Base-by-base conservation (phyloP, 2,329 filamentous ascomycete species). In the Colletotrichum gloeosporioides region DNA sequence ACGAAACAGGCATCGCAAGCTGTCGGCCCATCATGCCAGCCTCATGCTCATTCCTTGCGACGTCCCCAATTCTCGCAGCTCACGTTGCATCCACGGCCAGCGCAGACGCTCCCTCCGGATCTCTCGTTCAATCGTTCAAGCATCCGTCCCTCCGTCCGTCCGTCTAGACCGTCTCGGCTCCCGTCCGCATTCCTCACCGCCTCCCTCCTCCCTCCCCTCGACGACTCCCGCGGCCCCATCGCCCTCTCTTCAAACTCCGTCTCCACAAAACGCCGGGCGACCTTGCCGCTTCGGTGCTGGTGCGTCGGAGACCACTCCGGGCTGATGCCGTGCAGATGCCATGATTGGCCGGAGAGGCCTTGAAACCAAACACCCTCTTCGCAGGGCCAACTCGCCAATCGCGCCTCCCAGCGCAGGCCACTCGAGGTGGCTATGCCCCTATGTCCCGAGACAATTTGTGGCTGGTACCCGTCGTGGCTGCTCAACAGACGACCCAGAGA, bases 241-340 rank as follows among this genome's bases (percentile, higher is more conserved):
- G 49, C 59, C 74, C 59, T 67, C 53, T 57, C n/a, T 49, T 36
- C 57, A 49, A 70, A 61, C 44, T 8, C 27, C 34, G 65, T 75
- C 59, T 31, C 65, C 75, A 66, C 27, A 62, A 53, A 63, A 64
- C 29, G 1, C 70, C 70, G 73, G 70, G 29, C 61, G 64, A 59
- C 44, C 70, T 73, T 77, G 65, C 75, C 72, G 61, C 66, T 75
- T 77, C 61, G 36, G 75, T 74, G 27, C 62, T 77, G 72, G 75
- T 70, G 71, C 18, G 71, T 77, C 71, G 71, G 75, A 71, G 75
- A 77, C 49, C 22, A n/a, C 65, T 77, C 71, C 75, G 71, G 36
- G 31, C 16, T n/a, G 29, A 55, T 18, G n/a, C 8, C 31, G 29
- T 44, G 61, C 61, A 65, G 63, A 53, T 29, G 25, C 53, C 31